A percentile compares a stretch with the other conserved stretches of the same genome.
Conservation (phyloP, 352 stramenopile genomes). For the Phytopythium boreale region DNA sequence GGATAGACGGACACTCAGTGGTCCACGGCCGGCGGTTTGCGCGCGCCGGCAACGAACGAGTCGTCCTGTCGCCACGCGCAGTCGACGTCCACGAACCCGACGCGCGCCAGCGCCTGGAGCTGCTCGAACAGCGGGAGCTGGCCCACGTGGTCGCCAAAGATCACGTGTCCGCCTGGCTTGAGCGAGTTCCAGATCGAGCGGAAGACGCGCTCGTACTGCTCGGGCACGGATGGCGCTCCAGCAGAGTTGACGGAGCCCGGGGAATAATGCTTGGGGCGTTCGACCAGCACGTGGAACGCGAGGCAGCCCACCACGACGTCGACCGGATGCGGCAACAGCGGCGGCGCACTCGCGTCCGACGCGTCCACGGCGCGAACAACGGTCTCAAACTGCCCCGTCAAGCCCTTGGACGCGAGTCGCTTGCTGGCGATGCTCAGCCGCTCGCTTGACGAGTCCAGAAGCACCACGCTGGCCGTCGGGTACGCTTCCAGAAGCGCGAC, state of each 20-base stretch:
- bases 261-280: slow-evolving; percentile 50
- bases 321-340: slow-evolving; percentile 23
- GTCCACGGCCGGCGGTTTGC: slow-evolving; percentile 13
- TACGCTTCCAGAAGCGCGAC: slow-evolving; percentile 57
- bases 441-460: slow-evolving; percentile 59
- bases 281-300: slow-evolving; percentile 64
- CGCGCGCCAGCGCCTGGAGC: slow-evolving; percentile 44
- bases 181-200: slow-evolving; percentile 46
- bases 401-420: slow-evolving; percentile 20
- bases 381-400: slow-evolving; percentile 17
- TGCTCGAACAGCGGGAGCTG: slow-evolving; percentile 64
- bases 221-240: slow-evolving; percentile 13
- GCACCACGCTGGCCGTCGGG: slow-evolving; percentile 44
- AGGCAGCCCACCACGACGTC: slow-evolving; percentile 66
- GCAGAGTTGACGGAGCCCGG: neutral
- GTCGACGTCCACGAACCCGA: slow-evolving; percentile 73
- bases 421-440: slow-evolving; percentile 47
- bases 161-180: slow-evolving; percentile 54
- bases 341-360: slow-evolving; percentile 14
- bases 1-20: neutral
- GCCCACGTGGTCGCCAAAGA: slow-evolving; percentile 74
- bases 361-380: slow-evolving; percentile 14
- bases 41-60: slow-evolving; percentile 68
- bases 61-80: slow-evolving; percentile 72
- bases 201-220: slow-evolving; percentile 56